phyloP scores from a whole-genome alignment of 176 grass and related monocot genomes.

The Oryza longistaminata region DNA sequence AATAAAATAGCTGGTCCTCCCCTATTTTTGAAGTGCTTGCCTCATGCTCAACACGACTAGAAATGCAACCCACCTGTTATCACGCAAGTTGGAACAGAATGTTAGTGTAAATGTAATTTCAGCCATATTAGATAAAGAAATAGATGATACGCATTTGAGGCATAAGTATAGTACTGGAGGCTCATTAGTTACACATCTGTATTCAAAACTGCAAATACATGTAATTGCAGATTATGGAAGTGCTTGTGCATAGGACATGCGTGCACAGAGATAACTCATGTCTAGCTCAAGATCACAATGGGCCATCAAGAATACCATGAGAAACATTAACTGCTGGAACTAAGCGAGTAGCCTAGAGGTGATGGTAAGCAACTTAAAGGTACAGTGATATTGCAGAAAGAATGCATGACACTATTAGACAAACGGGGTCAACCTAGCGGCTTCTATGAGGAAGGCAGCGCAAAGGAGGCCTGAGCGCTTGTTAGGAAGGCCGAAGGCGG shows the following conservation, averaged over 20 bases:
- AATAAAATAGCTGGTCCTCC: constrained; percentile 98
- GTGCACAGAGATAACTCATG: background rate
- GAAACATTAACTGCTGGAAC: background rate
- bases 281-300: background rate
- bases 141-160: background rate
- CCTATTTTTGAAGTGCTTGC: constrained; percentile 99
- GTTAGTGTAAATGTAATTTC: background rate
- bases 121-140: background rate
- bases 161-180: background rate
- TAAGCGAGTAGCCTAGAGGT: background rate
- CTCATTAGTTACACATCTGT: background rate
- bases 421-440: background rate
- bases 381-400: background rate
- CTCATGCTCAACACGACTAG: constrained; percentile 82
- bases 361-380: background rate
- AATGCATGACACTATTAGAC: background rate
- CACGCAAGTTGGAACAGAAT: constrained; percentile 11
- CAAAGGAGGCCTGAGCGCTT: background rate
- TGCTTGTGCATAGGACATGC: background rate
- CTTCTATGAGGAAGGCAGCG: background rate
- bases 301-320: background rate
- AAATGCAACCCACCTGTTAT: constrained; percentile 75
- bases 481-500: background rate
- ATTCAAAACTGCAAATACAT: background rate
- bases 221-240: background rate